Conservation (phyloP, 495 filamentous ascomycete species). For the Neurospora sp. region DNA sequence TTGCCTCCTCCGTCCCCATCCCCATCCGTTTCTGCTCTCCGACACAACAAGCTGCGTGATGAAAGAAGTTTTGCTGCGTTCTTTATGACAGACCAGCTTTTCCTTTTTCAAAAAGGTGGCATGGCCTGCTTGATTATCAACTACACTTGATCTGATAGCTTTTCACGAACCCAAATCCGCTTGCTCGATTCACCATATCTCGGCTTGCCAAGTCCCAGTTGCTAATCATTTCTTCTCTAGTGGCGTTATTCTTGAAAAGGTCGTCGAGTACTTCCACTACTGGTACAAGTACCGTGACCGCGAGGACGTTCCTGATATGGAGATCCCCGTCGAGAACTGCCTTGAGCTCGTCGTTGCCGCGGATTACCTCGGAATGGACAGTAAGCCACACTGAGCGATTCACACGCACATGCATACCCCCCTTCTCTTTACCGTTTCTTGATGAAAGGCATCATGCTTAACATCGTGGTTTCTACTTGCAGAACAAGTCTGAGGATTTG, state of each 20-base stretch:
- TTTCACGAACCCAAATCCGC: not conserved
- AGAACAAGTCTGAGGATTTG: slow-evolving; percentile 9
- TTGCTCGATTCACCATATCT: not conserved
- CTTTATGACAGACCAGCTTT: slow-evolving; percentile 26
- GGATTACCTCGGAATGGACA: slow-evolving; percentile 57
- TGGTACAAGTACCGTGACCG: slow-evolving; percentile 69
- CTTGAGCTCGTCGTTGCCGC: slow-evolving; percentile 85
- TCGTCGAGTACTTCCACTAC: slow-evolving; percentile 87
- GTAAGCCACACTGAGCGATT: slow-evolving; percentile 10
- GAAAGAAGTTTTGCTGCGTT: slow-evolving; percentile 32
- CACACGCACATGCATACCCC: not conserved
- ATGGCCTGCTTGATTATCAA: slow-evolving; percentile 36
- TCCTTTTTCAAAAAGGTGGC: not conserved
- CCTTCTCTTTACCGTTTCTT: not conserved
- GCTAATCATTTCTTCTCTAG: slow-evolving; percentile 29
- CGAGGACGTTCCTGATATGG: slow-evolving; percentile 83
- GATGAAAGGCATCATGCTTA: not conserved
- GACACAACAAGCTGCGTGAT: slow-evolving; percentile 22
- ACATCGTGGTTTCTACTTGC: not conserved
- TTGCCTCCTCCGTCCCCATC: slow-evolving; percentile 5
- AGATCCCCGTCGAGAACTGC: slow-evolving; percentile 76
- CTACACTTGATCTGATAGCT: slow-evolving; percentile 53
- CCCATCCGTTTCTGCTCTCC: not conserved
- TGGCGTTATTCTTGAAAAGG: slow-evolving; percentile 75
- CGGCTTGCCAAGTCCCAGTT: not conserved